Evolutionary conservation across 805 yeast species (phyloP), one percentile per base, ranked within the genome.

Genomic region (Gaillardinia entomophila): DNA sequence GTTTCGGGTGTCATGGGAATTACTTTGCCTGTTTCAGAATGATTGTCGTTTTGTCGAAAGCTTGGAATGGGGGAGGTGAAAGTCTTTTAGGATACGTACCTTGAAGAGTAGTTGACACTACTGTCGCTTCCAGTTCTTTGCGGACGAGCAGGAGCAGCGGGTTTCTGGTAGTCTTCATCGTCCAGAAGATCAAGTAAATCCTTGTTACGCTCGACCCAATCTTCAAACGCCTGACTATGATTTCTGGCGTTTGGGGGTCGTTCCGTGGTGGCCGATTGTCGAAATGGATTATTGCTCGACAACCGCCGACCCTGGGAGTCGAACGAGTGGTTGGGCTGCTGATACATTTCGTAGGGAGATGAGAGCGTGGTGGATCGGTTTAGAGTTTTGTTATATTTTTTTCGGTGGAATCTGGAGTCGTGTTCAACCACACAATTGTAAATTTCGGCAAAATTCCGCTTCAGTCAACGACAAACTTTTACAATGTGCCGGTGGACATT

Each of bases 241-340:
- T 24, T 11, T 31, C 45, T 28, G 36, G 36, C 27, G 36, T 24
- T 17, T 28, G 26, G 23, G 35, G 30, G 17, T 24, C 13, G 28
- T 27, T 24, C 28, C 14, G 29, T 12, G 19, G 30, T 19, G 12
- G 31, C 19, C 13, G 19, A 28, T 11, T 65, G 64, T 48, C 90
- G 70, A 55, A 82, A 82, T n/a, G 90, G 90, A 45, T 82, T 82
- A 52, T 79, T 79, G 3, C 78, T 64, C 5, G 88, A 79, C 33
- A 78, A 56, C 41, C 77, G 52, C 44, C 73, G 53, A 28, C 60
- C 65, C 15, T 53, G 39, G 11, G 69, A 62, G 22, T 53, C 46
- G 43, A 53, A 51, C 35, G 57, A 49, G 27, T 50, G 53, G 30
- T 58, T 59, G 16, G 62, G 63, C 42, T 61, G 68, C 40, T 55